These are phyloP conservation scores for Myotisia sp. DNA, from an alignment of 2,329 filamentous ascomycete species.

Conservation along the genomic window DNA sequence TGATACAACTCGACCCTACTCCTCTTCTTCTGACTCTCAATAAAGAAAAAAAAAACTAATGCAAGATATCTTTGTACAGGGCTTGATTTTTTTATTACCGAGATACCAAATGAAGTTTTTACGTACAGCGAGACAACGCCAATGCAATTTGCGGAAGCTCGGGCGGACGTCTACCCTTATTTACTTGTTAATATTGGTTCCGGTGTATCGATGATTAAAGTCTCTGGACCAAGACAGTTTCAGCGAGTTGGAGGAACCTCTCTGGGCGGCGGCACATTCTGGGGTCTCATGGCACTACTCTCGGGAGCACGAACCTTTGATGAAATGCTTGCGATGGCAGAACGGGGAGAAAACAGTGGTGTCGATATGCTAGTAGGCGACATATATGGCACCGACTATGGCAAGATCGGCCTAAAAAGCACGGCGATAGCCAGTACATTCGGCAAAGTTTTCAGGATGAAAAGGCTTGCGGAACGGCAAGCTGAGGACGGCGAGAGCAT, in stretches of 20 bases:
- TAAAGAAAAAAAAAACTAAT: constrained; percentile 5
- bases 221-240: constrained; percentile 73
- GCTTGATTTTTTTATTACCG: constrained; percentile 96
- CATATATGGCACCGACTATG: constrained; percentile 92
- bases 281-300: constrained; percentile 80
- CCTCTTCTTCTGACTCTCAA: background rate
- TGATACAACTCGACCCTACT: too few species aligned
- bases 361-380: constrained; percentile 97
- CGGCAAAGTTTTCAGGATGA: constrained; percentile 90
- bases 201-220: constrained; percentile 93
- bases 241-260: constrained; percentile 90
- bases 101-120: constrained; percentile 93
- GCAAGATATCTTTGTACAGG: constrained; percentile 46
- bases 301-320: constrained; percentile 95
- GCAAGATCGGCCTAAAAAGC: constrained; percentile 90
- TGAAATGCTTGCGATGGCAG: constrained; percentile 88
- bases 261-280: constrained; percentile 90
- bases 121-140: constrained; percentile 84
- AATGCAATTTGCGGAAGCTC: constrained; percentile 71
- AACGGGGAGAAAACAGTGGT: constrained; percentile 75
- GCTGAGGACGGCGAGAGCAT: constrained; percentile 52
- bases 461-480: constrained; percentile 63
- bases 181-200: constrained; percentile 96
- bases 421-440: constrained; percentile 93
- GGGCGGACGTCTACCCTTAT: constrained; percentile 83